Evolutionary conservation across 2,329 filamentous ascomycete genomes (phyloP), one percentile per base, ranked within the genome.

Genomic region (Hypoxylon sp.): DNA sequence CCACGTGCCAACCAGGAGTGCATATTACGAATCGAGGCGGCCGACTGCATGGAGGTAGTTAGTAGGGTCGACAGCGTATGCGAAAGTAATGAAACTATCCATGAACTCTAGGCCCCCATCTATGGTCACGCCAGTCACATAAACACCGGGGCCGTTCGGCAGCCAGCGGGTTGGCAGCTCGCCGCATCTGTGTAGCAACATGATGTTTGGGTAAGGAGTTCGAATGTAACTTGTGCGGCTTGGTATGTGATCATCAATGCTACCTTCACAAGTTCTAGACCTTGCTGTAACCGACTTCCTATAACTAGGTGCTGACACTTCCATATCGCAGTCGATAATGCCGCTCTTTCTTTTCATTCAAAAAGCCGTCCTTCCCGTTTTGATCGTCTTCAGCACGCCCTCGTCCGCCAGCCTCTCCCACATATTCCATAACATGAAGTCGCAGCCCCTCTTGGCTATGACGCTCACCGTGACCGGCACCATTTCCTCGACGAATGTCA

Each of bases 381-480:
- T 80, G 0, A 83, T 78, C 0, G 75, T 75, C 69, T 74, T 78
- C 68, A 83, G 48, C 7, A 81, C 75, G 0, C 81, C 81, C 42
- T 76, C 73, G 54, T 82, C 78, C 8, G 81, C 81, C 56, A 83
- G 65, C 72, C 75, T 79, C 68, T 81, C 77, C 61, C 82, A 75
- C 76, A 83, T 77, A 33, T 82, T 80, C 64, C 78, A 81, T 25
- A 83, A 61, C 70, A 83, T 76, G 65, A 81, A 81, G 60, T 83
- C 82, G 64, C 82, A 84, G 0, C 81, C 82, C n/a, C 80, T 66
- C 68, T 78, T 81, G 6, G 82, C 81, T 7, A 83, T 78, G 59
- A 83, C 69, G 31, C 79, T 81, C 2, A 83, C 78, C 10, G 81
- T 81, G 6, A 84, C 81, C 7, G 82, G 82, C 51, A 83, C 74